phyloP scores from a whole-genome alignment of 163 green algal genomes.

The Scenedesmus sp. region DNA sequence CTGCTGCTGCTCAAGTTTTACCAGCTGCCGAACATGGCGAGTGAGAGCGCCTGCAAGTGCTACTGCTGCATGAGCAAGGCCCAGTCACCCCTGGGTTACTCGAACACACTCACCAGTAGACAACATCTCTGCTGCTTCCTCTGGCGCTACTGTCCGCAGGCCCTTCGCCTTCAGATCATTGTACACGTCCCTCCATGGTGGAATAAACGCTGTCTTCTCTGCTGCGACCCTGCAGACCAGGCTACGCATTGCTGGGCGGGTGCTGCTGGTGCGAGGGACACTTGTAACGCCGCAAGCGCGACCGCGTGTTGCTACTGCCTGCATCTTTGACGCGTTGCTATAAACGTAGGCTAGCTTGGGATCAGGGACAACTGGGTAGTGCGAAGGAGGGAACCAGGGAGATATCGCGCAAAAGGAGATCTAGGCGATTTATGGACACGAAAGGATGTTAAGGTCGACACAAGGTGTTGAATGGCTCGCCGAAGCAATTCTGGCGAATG shows the following conservation, averaged over 20 bases:
- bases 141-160: slow-evolving; percentile 34
- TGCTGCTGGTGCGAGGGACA: slow-evolving; percentile 6
- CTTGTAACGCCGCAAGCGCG: not conserved
- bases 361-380: not conserved
- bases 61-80: not conserved
- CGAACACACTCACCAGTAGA: slow-evolving; percentile 7
- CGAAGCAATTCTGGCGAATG: not conserved
- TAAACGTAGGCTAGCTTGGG: not conserved
- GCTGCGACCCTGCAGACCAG: slow-evolving; percentile 12
- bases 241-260: slow-evolving; percentile 16
- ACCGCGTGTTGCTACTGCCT: not conserved
- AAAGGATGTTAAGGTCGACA: not conserved
- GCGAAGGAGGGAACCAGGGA: not conserved
- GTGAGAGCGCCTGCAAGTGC: not conserved
- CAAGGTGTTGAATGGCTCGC: too few relatives aligned
- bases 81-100: not conserved
- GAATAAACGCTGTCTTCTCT: slow-evolving; percentile 34
- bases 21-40: not conserved
- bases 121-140: slow-evolving; percentile 45
- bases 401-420: not conserved
- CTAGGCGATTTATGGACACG: not conserved
- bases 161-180: slow-evolving; percentile 37
- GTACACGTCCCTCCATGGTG: slow-evolving; percentile 41
- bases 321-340: not conserved
- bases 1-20: not conserved